phyloP scores from a whole-genome alignment of 305 asterid species.

The Solanum hybrid region DNA sequence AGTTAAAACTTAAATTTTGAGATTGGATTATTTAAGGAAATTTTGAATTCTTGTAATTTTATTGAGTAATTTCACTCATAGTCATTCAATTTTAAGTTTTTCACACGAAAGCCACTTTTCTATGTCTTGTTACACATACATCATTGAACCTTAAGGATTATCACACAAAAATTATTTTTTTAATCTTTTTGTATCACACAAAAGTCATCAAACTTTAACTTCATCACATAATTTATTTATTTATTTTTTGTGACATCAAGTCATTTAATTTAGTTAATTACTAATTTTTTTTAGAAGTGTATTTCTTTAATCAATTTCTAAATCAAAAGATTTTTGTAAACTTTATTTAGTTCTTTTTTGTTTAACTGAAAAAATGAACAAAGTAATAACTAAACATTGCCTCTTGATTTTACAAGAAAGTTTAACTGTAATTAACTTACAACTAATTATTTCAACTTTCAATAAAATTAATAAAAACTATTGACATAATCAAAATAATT shows the following conservation, averaged over 20 bases:
- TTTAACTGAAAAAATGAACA: background rate
- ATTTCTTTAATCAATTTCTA: too few species aligned
- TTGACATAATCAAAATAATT: too few species aligned
- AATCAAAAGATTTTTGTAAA: background rate
- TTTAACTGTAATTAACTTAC: background rate
- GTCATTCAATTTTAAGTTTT: background rate
- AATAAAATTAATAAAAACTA: too few species aligned
- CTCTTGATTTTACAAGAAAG: background rate
- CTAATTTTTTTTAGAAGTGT: background rate
- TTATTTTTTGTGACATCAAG: background rate
- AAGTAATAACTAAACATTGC: background rate
- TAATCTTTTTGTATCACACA: background rate
- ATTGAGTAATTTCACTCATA: too few species aligned
- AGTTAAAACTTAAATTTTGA: background rate
- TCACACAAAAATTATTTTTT: too few species aligned
- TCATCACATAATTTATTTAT: background rate
- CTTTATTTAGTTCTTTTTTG: background rate
- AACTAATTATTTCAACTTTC: background rate
- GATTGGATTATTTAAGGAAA: background rate
- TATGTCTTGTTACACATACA: background rate
- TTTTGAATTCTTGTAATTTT: too few species aligned
- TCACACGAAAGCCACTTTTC: background rate
- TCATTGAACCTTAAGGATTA: background rate
- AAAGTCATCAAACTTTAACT: background rate
- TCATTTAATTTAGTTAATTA: background rate